Evolutionary conservation across 352 stramenopile species (phyloP), one percentile per base, ranked within the genome.

Genomic region (Phytophthora aleatoria): DNA sequence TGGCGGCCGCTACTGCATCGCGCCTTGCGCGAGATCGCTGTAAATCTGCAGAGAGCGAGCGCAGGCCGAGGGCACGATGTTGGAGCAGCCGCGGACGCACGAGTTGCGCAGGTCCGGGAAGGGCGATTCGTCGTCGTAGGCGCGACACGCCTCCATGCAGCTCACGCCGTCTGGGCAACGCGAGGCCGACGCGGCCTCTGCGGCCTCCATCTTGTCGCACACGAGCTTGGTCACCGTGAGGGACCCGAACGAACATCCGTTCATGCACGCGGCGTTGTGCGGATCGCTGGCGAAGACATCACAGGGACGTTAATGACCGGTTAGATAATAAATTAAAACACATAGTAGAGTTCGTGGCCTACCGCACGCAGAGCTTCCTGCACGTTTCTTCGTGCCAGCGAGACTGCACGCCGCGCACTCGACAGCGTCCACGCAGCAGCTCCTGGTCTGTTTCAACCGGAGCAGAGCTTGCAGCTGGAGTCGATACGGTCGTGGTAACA

Each of bases 331-430:
- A n/a, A 41, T 41, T 12, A 41, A 20, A 15, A 41, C 35, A n/a
- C 35, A 41, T 41, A 16, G 35, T 41, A 16, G 11, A n/a, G 6
- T 16, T 41, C 8, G 35, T 41, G 36, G 61, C 69, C 27, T 54
- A 89, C 79, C 79, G 64, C 24, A 74, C 52, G 38, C 83, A 91
- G 20, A 90, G 69, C 59, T 85, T 89, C 43, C 77, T 69, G 44
- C 83, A 92, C 13, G 74, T 89, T 55, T 92, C 81, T 56, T 92
- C 81, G 50, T 92, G 83, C 81, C 81, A 92, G 20, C 79, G 71
- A 5, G 81, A 81, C 58, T 89, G 81, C 35, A 92, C 83, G 7
- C 81, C 83, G 3, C 76, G 75, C 6, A 89, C 79, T 1, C 83
- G 79, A 45, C 83, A 92, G 7, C 65, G 69, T 6, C 81, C 73